Evolutionary conservation across 78 protist species (phyloP).

Genomic region (Chrysochromulina parva): DNA sequence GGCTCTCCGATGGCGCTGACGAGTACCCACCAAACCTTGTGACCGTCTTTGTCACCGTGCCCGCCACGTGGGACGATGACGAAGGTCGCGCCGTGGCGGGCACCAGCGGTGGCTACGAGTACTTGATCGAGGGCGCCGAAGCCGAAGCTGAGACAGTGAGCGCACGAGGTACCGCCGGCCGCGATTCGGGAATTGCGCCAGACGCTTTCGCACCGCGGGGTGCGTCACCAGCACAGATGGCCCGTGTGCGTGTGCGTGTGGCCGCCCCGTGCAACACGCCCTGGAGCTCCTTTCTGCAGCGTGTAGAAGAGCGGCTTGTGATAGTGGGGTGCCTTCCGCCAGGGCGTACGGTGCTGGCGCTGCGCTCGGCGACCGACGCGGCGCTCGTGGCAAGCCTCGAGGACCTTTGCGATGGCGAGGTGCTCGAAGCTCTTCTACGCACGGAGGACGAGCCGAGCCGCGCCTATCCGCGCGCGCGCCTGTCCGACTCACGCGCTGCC

Average conservation of each 20-base stretch:
- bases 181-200: background rate
- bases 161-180: background rate
- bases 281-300: background rate
- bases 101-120: no score
- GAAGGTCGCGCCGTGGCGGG: no score
- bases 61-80: no score
- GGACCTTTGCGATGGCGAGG: background rate
- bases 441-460: no score
- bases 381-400: background rate
- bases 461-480: no score
- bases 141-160: no score
- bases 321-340: background rate
- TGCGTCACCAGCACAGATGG: background rate
- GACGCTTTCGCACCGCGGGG: background rate
- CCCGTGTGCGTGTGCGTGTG: background rate
- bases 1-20: no score
- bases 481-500: no score
- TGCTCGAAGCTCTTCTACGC: background rate
- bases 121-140: no score
- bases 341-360: background rate
- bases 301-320: background rate
- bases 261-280: background rate
- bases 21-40: no score
- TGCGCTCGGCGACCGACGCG: background rate
- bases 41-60: no score